Conservation (phyloP, 352 stramenopile species). For the Phytophthora sp. region DNA sequence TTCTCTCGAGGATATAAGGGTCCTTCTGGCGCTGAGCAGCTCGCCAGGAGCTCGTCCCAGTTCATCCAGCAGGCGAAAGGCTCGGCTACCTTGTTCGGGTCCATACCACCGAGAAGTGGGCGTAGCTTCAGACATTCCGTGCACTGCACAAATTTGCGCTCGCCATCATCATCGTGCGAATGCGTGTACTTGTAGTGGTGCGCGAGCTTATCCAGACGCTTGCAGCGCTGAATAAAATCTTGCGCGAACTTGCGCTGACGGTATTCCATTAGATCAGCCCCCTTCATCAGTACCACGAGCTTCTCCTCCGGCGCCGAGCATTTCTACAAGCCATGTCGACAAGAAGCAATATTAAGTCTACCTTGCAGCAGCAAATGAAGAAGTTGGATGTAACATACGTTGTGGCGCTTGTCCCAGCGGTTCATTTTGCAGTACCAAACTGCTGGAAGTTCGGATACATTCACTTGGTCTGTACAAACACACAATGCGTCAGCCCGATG, state of each 20-base stretch:
- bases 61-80: slow-evolving; percentile 90
- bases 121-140: slow-evolving; percentile 76
- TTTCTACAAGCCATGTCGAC: slow-evolving; percentile 49
- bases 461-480: slow-evolving; percentile 67
- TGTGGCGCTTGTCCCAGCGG: slow-evolving; percentile 79
- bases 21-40: slow-evolving; percentile 75
- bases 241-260: slow-evolving; percentile 69
- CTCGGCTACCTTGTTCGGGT: slow-evolving; percentile 64
- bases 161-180: slow-evolving; percentile 62
- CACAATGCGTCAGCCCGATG: neutral
- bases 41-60: slow-evolving; percentile 80
- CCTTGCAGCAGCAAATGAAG: neutral
- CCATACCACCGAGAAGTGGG: slow-evolving; percentile 77
- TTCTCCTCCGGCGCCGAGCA: slow-evolving; percentile 75
- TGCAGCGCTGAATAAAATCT: slow-evolving; percentile 72
- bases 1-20: slow-evolving; percentile 26
- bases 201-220: slow-evolving; percentile 78
- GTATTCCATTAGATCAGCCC: slow-evolving; percentile 63
- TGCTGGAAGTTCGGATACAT: slow-evolving; percentile 73
- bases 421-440: slow-evolving; percentile 91
- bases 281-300: slow-evolving; percentile 69
- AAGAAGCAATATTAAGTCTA: neutral
- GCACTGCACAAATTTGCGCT: slow-evolving; percentile 76
- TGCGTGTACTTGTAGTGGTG: slow-evolving; percentile 72
- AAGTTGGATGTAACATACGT: slow-evolving; percentile 43